A percentile compares a stretch with the other conserved stretches of the same genome.
phyloP scores from a whole-genome alignment of 495 filamentous ascomycete species.

The Pseudoneurospora amorphoporcata region DNA sequence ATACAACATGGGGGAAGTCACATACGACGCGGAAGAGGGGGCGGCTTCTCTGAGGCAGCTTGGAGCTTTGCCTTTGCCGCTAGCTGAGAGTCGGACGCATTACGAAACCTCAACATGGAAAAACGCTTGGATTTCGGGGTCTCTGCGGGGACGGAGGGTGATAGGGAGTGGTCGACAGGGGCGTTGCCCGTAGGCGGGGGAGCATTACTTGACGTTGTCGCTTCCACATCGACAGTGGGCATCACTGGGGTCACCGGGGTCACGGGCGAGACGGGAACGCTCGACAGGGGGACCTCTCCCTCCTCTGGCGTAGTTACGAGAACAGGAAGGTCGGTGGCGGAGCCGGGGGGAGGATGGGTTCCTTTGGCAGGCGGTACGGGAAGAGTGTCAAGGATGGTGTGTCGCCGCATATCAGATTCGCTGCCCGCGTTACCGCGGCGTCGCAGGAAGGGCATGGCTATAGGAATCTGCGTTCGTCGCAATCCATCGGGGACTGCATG shows the following conservation, averaged over 20 bases:
- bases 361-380: constrained; percentile 17
- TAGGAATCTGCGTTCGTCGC: constrained; percentile 27
- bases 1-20: constrained; percentile 8
- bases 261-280: constrained; percentile 8
- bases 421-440: constrained; percentile 40
- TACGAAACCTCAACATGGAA: constrained; percentile 79
- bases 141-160: constrained; percentile 35
- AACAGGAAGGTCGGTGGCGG: constrained; percentile 15
- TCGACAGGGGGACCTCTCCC: constrained; percentile 5
- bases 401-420: constrained; percentile 40
- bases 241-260: background rate
- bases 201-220: constrained; percentile 6
- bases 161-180: constrained; percentile 21
- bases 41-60: constrained; percentile 46
- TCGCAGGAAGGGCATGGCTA: constrained; percentile 41
- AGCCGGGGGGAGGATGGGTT: constrained; percentile 9
- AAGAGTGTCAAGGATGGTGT: constrained; percentile 28
- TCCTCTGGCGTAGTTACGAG: constrained; percentile 12
- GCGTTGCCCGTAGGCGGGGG: constrained; percentile 20
- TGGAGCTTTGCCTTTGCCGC: constrained; percentile 68
- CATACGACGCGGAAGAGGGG: constrained; percentile 65
- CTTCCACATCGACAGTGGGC: background rate
- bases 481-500: constrained; percentile 28
- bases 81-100: constrained; percentile 89
- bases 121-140: constrained; percentile 58